phyloP scores from a whole-genome alignment of 2,329 filamentous ascomycete species.

The Botryotinia globosa region DNA sequence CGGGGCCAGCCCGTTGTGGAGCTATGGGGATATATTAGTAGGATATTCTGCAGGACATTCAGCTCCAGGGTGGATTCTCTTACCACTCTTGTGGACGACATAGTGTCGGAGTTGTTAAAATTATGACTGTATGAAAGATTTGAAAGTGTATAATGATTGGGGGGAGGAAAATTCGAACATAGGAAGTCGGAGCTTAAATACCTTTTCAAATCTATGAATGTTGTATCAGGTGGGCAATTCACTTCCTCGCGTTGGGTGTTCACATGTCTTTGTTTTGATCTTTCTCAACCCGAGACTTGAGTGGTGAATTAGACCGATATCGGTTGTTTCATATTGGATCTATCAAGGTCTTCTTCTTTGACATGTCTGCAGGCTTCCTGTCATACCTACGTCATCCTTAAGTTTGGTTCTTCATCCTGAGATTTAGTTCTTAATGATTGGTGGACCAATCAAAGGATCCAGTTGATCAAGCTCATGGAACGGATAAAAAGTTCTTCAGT shows the following conservation, averaged over 20 bases:
- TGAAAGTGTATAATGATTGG: not conserved
- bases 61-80: not conserved
- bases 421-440: not conserved
- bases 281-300: not conserved
- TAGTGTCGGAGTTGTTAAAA: not conserved
- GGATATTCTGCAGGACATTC: not conserved
- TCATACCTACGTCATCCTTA: not conserved
- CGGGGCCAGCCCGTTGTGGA: not conserved
- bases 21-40: not conserved
- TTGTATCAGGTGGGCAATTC: not conserved
- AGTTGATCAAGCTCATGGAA: not conserved
- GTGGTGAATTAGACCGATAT: not conserved
- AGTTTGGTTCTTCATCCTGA: not conserved
- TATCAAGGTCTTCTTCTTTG: not conserved
- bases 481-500: not conserved
- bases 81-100: not conserved
- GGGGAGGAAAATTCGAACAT: too few species aligned
- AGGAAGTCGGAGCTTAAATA: not conserved
- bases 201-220: not conserved
- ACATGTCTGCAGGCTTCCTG: not conserved
- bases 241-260: not conserved
- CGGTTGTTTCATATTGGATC: not conserved
- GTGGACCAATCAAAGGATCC: not conserved
- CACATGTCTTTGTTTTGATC: too few species aligned
- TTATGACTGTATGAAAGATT: not conserved